phyloP scores from a whole-genome alignment of 768 basidiomycete genomes.

The Mycena pura region DNA sequence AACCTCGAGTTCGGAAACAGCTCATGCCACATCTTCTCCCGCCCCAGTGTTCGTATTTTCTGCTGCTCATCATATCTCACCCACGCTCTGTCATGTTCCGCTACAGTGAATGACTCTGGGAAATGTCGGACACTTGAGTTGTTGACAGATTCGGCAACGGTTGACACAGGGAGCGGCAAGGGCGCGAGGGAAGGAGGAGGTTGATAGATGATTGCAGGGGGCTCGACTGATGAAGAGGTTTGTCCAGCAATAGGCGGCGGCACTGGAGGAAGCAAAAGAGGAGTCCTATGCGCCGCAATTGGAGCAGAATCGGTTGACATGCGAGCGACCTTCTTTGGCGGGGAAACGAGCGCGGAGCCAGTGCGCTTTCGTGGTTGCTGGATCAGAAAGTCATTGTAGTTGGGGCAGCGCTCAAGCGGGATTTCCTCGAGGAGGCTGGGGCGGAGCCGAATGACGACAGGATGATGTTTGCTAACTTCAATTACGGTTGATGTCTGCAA shows the following conservation, averaged over 20 bases:
- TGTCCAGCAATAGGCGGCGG: too few species aligned
- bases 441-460: background rate
- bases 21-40: background rate
- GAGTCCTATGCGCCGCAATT: background rate
- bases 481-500: background rate
- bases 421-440: background rate
- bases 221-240: too few species aligned
- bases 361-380: background rate
- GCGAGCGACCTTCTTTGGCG: background rate
- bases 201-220: too few species aligned
- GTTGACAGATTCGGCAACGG: too few species aligned
- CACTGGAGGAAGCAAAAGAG: background rate
- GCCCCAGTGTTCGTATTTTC: too few species aligned
- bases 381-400: background rate
- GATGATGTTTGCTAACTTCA: background rate
- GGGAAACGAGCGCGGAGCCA: background rate
- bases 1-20: background rate
- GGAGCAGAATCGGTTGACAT: too few species aligned
- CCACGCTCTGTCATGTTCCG: background rate
- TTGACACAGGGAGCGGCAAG: too few species aligned
- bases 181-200: too few species aligned
- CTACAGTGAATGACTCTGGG: too few species aligned
- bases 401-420: background rate
- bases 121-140: too few species aligned
- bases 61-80: background rate